Evolutionary conservation across 225 moss, liverwort and hornwort genomes (phyloP), one percentile per base, ranked within the genome.

Genomic region (Straminergon stramineum): DNA sequence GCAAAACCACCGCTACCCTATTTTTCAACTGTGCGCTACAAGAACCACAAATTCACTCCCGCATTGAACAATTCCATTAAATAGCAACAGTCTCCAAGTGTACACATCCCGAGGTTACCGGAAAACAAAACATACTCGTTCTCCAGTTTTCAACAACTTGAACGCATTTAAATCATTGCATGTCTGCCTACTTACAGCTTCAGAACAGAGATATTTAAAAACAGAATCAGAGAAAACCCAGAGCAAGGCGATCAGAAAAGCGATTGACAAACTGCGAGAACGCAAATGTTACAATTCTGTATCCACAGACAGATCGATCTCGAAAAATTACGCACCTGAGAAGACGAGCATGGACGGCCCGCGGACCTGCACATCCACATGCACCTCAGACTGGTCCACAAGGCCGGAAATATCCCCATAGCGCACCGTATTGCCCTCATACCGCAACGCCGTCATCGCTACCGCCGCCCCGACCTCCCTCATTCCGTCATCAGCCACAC

Each of bases 311-410:
- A 68, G 55, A 68, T 41, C 41, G 4, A 23, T 18, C 26, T 57
- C 73, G 57, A 66, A 58, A 7, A 71, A n/a, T 86, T 30, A 35
- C 41, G 52, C 65, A 94, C 94, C 94, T 92, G 94, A 94, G 83
- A 94, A 94, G 68, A 94, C 93, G 56, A 94, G 90, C 93, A 94
- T 94, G 55, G 94, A 94, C 48, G 94, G 94, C 39, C 94, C 93
- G 48, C 93, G 93, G 85, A 94, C 92, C 86, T 93, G 93, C 89
- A 93, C 91, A 90, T 92, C 92, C 87, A 90, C 88, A 89, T 90
- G 91, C 81, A 90, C 91, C 90, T 94, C 91, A 81, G 90, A 87
- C 87, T 90, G 88, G 92, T 91, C 91, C 90, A 88, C 92, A 67
- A 91, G 85, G 66, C 92, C 91, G 53, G 93, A 89, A 84, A 90